phyloP scores from a whole-genome alignment of 257 asterid genomes.

The Solanum rostratum region DNA sequence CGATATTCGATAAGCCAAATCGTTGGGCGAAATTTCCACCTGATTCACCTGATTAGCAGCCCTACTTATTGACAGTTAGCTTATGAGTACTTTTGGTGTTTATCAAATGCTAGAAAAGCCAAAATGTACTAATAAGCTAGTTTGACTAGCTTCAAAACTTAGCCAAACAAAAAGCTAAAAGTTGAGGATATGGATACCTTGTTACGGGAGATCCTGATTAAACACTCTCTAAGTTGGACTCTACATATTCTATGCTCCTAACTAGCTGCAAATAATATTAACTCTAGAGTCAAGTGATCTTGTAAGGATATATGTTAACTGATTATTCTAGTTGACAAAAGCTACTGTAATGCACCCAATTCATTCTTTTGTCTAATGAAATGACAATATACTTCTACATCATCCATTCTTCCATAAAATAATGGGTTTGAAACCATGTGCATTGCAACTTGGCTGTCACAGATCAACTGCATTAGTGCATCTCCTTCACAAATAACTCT shows the following conservation, averaged over 20 bases:
- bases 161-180: neutral
- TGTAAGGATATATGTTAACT: neutral
- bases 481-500: neutral
- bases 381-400: neutral
- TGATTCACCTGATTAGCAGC: too few relatives aligned
- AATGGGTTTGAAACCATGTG: neutral
- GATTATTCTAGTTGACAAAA: neutral
- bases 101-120: neutral
- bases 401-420: neutral
- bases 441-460: neutral
- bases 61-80: neutral
- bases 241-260: neutral
- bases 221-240: neutral
- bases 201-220: neutral
- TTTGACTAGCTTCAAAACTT: neutral
- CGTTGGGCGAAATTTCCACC: too few relatives aligned
- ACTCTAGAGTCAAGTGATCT: neutral
- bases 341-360: neutral
- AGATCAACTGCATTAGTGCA: neutral
- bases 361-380: neutral
- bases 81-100: neutral
- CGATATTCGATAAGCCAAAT: too few relatives aligned
- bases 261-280: neutral
- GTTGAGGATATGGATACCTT: neutral
- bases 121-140: neutral